A percentile compares a stretch with the other conserved stretches of the same genome.
Conservation (phyloP, 2,329 filamentous ascomycete species). For the Aureobasidium sp. region DNA sequence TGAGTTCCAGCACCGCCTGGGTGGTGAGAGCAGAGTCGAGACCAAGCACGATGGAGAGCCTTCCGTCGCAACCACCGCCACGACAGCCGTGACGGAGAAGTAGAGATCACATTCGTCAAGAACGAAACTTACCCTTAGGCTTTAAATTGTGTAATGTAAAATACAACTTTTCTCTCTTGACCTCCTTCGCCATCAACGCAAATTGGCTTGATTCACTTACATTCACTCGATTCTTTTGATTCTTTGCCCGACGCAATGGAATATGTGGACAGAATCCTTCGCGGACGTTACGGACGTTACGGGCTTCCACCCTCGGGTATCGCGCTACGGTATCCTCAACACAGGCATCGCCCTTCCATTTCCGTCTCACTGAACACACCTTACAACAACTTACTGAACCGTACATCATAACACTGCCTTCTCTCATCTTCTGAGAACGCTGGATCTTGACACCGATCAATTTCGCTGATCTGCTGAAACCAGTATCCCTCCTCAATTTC, state of each 20-base stretch:
- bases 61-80: not conserved
- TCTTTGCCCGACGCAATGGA: too few species aligned
- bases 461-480: not conserved
- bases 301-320: not conserved
- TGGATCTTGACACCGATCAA: not conserved
- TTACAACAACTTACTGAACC: not conserved
- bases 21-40: conserved; percentile 12
- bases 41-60: not conserved
- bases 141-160: not conserved
- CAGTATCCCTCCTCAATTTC: not conserved
- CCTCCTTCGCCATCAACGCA: too few species aligned
- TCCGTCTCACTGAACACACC: not conserved
- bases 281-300: not conserved
- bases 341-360: not conserved
- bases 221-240: too few species aligned
- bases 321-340: not conserved
- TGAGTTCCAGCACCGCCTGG: conserved; percentile 21
- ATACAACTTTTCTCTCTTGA: not conserved
- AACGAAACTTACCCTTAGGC: not conserved
- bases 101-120: not conserved
- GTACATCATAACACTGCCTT: not conserved
- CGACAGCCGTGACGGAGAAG: not conserved
- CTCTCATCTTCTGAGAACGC: not conserved
- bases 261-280: too few species aligned
- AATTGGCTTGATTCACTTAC: too few species aligned